Percentiles rank a stretch among this genome's conserved stretches.
Conservation (phyloP, 805 yeast genomes). For the Starmerella floricola region DNA sequence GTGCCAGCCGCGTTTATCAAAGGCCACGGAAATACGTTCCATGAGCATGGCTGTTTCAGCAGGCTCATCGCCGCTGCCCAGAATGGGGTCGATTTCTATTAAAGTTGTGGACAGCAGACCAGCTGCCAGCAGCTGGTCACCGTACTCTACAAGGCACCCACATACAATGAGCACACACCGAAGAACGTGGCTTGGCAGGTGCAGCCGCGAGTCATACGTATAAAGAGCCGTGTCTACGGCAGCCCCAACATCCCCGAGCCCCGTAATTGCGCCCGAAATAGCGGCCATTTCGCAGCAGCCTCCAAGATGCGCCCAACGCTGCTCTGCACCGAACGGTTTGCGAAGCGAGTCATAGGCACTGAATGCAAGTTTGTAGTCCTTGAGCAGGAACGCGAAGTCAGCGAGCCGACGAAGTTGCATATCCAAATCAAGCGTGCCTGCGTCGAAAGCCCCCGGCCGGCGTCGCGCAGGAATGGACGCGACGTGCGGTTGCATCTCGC, state of each 20-base stretch:
- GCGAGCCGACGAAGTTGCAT: slow-evolving; percentile 70
- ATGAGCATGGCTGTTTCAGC: slow-evolving; percentile 40
- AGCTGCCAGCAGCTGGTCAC: slow-evolving; percentile 35
- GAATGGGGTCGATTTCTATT: slow-evolving; percentile 30
- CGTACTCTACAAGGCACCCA: slow-evolving; percentile 45
- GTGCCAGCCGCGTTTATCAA: slow-evolving; percentile 33
- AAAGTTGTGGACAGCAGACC: slow-evolving; percentile 37
- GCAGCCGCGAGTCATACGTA: slow-evolving; percentile 60
- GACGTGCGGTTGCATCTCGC: slow-evolving; percentile 20
- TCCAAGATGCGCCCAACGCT: slow-evolving; percentile 71
- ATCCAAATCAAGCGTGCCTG: slow-evolving; percentile 31
- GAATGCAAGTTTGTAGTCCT: slow-evolving; percentile 76
- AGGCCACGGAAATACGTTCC: slow-evolving; percentile 46
- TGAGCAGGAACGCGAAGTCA: slow-evolving; percentile 84
- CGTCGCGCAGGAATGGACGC: slow-evolving; percentile 17
- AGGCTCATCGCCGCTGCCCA: slow-evolving; percentile 15
- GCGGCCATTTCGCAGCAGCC: slow-evolving; percentile 84
- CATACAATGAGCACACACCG: slow-evolving; percentile 54
- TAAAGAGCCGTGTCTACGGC: slow-evolving; percentile 60
- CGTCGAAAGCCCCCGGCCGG: background rate
- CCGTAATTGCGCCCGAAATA: slow-evolving; percentile 46
- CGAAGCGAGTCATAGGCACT: slow-evolving; percentile 70
- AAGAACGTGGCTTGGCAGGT: slow-evolving; percentile 55
- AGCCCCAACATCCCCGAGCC: slow-evolving; percentile 30
- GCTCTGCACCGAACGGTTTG: slow-evolving; percentile 63